A percentile compares a stretch with the other conserved stretches of the same genome.
These are phyloP conservation scores for Echium plantagineum DNA, from an alignment of 257 asterid species.

Conservation along the genomic window DNA sequence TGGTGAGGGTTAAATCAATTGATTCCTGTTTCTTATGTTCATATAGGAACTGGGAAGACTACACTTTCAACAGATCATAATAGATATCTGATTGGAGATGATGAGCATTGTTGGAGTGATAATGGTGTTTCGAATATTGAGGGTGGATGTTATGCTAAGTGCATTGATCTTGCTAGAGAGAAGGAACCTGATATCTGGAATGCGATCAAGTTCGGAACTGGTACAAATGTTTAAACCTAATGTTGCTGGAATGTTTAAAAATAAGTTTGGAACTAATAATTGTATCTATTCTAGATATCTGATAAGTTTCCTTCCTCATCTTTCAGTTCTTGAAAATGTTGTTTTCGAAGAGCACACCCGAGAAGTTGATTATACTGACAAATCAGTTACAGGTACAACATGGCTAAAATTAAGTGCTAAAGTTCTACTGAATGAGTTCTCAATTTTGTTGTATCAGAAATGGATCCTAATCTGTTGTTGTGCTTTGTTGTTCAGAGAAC, in stretches of 20 bases:
- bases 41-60: conserved; percentile 85
- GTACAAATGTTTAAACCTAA: conserved; percentile 14
- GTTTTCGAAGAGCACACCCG: conserved; percentile 89
- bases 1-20: conserved; percentile 4
- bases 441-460: background rate
- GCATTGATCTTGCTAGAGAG: conserved; percentile 75
- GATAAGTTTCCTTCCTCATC: background rate
- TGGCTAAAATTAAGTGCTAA: background rate
- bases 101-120: conserved; percentile 95
- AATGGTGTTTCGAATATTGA: conserved; percentile 88
- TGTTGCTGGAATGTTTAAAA: no score
- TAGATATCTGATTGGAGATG: conserved; percentile 85
- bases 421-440: background rate
- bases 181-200: conserved; percentile 98
- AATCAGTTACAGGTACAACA: conserved; percentile 73
- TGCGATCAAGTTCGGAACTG: conserved; percentile 87
- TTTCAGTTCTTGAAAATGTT: conserved; percentile 69
- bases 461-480: background rate
- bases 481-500: conserved; percentile 41
- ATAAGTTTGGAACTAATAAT: no score
- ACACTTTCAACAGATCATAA: conserved; percentile 84
- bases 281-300: no score
- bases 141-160: conserved; percentile 95
- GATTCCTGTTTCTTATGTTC: background rate
- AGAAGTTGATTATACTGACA: conserved; percentile 77